Conservation (phyloP, 257 asterid genomes). For the Forsythia viridissima region DNA sequence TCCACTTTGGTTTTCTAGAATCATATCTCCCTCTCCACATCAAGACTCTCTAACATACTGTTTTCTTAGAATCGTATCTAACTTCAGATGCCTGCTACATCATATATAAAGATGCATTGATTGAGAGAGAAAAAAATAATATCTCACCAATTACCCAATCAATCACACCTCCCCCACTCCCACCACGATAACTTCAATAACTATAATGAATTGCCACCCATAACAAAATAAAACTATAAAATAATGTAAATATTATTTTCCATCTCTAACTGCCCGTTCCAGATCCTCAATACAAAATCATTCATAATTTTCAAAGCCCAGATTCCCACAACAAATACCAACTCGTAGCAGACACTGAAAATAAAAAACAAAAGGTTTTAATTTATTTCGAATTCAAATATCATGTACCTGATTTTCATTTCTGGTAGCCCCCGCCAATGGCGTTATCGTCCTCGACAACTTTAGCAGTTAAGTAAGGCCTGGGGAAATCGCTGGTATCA, state of each 20-base stretch:
- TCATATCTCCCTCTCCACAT: not conserved
- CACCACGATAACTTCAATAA: not conserved
- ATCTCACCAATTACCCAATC: not conserved
- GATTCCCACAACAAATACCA: not conserved
- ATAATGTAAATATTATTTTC: not conserved
- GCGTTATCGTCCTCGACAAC: slow-evolving; percentile 65
- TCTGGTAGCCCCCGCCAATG: slow-evolving; percentile 79
- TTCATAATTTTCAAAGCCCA: slow-evolving; percentile 2
- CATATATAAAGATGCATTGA: not conserved
- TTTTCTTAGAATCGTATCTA: not conserved
- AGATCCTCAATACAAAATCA: slow-evolving; percentile 8
- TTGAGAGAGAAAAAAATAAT: too few relatives aligned
- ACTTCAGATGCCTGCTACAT: not conserved
- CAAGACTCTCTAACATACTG: not conserved
- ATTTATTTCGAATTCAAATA: not conserved
- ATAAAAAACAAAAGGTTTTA: not conserved
- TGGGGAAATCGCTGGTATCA: slow-evolving; percentile 65
- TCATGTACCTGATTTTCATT: slow-evolving; percentile 38
- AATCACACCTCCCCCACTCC: not conserved
- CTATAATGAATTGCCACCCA: not conserved
- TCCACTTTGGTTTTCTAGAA: not conserved
- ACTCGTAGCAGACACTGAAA: not conserved
- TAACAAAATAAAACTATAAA: not conserved
- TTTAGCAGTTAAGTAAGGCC: slow-evolving; percentile 63
- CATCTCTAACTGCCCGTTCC: not conserved